A percentile compares a stretch with the other conserved stretches of the same genome.
phyloP scores from a whole-genome alignment of 192 early-diverging fungal genomes.

The Phycomyces nitens region DNA sequence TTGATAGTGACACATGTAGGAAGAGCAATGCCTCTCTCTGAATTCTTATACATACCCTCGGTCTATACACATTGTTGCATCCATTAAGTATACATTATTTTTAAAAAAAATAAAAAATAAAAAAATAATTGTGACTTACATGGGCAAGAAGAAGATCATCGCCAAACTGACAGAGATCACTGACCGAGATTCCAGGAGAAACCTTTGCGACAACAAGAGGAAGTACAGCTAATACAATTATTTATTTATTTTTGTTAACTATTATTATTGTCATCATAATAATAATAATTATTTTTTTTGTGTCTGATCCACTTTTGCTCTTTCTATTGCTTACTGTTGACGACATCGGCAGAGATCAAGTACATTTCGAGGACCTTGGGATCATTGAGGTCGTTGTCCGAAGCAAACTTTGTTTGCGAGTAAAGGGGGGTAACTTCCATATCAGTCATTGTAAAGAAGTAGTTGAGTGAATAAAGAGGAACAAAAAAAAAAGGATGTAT shows the following conservation, averaged over 20 bases:
- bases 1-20: slow-evolving; percentile 86
- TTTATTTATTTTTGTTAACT: too few species aligned
- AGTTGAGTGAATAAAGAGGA: too few species aligned
- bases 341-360: slow-evolving; percentile 69
- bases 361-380: slow-evolving; percentile 70
- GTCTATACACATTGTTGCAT: slow-evolving; percentile 43
- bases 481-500: too few species aligned
- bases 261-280: too few species aligned
- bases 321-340: slow-evolving; percentile 60
- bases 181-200: slow-evolving; percentile 57
- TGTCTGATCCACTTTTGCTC: background rate
- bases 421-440: slow-evolving; percentile 36
- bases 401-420: slow-evolving; percentile 44
- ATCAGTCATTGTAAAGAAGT: slow-evolving; percentile 17
- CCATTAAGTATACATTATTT: too few species aligned
- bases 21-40: slow-evolving; percentile 74
- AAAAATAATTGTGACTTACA: slow-evolving; percentile 34
- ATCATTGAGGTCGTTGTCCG: slow-evolving; percentile 66
- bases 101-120: too few species aligned
- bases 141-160: slow-evolving; percentile 60
- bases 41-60: slow-evolving; percentile 56
- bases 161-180: slow-evolving; percentile 63
- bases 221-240: slow-evolving; percentile 56
- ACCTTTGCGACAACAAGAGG: slow-evolving; percentile 48
- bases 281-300: too few species aligned